Evolutionary conservation across 306 rosid genomes (phyloP).

Genomic region (Geum urbanum): DNA sequence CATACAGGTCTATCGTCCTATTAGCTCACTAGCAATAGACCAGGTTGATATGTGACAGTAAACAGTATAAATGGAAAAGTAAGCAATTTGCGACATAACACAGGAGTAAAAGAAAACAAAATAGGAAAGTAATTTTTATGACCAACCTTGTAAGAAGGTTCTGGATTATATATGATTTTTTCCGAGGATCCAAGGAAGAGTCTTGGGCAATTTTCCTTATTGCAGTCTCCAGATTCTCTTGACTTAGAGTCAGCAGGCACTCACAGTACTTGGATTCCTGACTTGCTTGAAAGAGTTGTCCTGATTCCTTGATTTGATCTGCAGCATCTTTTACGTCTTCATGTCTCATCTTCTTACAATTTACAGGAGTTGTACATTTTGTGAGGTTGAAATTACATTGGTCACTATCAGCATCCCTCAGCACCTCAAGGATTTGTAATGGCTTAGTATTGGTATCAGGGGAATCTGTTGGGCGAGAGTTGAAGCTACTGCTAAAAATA

Average conservation of each 20-base stretch:
- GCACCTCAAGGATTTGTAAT: constrained; percentile 20
- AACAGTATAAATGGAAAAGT: not conserved
- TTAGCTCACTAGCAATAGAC: not conserved
- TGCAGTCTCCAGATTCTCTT: constrained; percentile 70
- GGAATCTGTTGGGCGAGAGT: constrained; percentile 33
- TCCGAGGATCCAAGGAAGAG: constrained; percentile 61
- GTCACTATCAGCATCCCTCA: constrained; percentile 28
- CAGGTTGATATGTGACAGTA: not conserved
- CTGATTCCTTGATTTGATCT: constrained; percentile 17
- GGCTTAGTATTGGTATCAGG: constrained; percentile 27
- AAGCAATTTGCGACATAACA: not conserved
- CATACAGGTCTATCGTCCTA: not conserved
- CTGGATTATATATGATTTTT: constrained; percentile 72
- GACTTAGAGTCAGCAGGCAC: constrained; percentile 60
- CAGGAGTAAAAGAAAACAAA: not conserved
- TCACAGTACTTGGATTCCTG: constrained; percentile 37
- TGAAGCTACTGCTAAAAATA: constrained; percentile 29
- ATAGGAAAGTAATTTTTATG: constrained; percentile 11
- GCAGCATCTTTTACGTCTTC: constrained; percentile 26
- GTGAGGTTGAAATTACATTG: constrained; percentile 28
- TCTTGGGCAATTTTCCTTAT: constrained; percentile 70
- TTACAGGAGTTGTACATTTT: constrained; percentile 22
- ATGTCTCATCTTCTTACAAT: constrained; percentile 30
- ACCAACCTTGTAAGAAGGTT: constrained; percentile 74
- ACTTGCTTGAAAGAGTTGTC: constrained; percentile 26